These are phyloP conservation scores for Puccinia polysora DNA, from an alignment of 1,284 basidiomycete genomes.

Conservation along the genomic window DNA sequence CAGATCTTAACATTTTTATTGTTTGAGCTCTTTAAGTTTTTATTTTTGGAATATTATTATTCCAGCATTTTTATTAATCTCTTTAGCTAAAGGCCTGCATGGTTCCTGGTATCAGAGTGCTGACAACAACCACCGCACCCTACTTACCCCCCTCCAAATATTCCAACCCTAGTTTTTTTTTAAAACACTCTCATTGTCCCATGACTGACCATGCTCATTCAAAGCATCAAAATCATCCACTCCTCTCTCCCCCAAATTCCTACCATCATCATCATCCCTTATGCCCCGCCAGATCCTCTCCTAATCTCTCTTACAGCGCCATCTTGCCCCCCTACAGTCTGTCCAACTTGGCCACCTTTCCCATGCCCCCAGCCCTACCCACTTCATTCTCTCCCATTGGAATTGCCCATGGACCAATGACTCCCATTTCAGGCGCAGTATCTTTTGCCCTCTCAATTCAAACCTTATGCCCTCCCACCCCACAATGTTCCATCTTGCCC, in stretches of 20 bases:
- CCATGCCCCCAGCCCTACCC: not conserved
- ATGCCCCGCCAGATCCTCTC: not conserved
- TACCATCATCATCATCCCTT: not conserved
- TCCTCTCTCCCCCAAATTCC: not conserved
- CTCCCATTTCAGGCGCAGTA: not conserved
- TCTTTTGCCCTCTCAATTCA: not conserved
- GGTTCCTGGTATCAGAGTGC: too few relatives aligned
- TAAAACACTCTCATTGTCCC: too few relatives aligned
- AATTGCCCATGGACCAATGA: too few relatives aligned
- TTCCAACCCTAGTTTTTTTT: too few relatives aligned
- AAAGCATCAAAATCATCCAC: too few relatives aligned
- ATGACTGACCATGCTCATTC: too few relatives aligned
- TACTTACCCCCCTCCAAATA: too few relatives aligned
- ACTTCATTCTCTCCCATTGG: not conserved
- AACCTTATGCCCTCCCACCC: not conserved
- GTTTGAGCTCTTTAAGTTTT: too few relatives aligned
- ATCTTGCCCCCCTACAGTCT: not conserved
- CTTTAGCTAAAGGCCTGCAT: too few relatives aligned
- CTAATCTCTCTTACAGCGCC: not conserved
- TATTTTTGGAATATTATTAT: too few relatives aligned
- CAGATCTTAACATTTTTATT: too few relatives aligned
- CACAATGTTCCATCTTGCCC: slow-evolving; percentile 2
- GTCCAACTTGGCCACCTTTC: not conserved
- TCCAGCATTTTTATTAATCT: too few relatives aligned
- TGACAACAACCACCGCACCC: not conserved